phyloP scores from a whole-genome alignment of 2,329 filamentous ascomycete species.

The Metarhizium guizhouense region DNA sequence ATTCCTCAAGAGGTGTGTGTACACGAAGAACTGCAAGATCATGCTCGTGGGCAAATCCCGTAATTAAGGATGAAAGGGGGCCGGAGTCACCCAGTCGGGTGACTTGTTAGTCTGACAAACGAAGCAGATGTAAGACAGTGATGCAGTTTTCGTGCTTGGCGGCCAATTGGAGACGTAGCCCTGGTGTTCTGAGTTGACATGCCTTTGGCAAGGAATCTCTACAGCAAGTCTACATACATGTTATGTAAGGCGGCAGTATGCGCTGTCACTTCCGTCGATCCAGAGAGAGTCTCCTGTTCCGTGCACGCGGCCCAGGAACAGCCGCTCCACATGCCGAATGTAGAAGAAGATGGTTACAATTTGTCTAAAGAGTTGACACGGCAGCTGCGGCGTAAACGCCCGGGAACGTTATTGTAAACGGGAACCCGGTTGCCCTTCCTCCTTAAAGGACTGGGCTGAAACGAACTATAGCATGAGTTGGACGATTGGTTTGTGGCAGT shows the following conservation, averaged over 20 bases:
- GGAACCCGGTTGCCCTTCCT: background rate
- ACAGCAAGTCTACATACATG: no score
- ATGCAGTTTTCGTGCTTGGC: background rate
- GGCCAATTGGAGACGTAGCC: no score
- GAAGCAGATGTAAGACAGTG: background rate
- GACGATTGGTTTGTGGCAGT: background rate
- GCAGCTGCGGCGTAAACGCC: background rate
- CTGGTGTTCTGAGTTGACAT: no score
- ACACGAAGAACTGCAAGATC: background rate
- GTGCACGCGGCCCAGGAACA: no score
- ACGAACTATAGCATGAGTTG: background rate
- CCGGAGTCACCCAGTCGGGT: background rate
- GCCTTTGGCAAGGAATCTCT: no score
- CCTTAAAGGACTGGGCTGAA: background rate
- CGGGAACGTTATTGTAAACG: background rate
- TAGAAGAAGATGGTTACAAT: background rate
- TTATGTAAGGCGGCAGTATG: no score
- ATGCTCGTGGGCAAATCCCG: background rate
- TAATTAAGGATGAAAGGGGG: background rate
- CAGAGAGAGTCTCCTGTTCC: background rate
- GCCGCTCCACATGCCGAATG: background rate
- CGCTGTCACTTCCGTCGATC: background rate
- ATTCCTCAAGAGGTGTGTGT: background rate
- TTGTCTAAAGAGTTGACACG: background rate
- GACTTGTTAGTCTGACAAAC: background rate